Evolutionary conservation across 495 filamentous ascomycete genomes (phyloP), one percentile per base, ranked within the genome.

Genomic region (Lasiosphaeriaceae sp.): DNA sequence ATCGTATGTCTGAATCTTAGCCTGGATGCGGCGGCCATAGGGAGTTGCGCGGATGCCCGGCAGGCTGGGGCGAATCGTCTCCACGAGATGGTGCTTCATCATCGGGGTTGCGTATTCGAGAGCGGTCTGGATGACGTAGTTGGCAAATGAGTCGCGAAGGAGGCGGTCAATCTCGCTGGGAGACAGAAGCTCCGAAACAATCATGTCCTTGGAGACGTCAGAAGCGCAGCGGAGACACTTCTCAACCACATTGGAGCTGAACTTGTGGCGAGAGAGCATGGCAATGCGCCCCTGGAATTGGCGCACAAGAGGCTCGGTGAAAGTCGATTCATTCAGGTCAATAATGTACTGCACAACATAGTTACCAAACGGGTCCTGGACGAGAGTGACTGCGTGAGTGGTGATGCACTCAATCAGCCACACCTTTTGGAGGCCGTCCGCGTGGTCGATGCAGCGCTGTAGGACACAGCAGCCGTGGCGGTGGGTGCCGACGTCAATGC

Each of bases 261-360:
- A 98, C 73, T 98, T 98, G 72, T 97, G 95, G 74, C 90, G 94
- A 3, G 95, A 96, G 11, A 97, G 77, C 47, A 79, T 72, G 26
- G 82, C 72, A 62, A 97, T 85, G 61, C 88, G 83, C 55, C 86
- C 86, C 24, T 77, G 68, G 77, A 97, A 97, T 57, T 80, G 83
- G 23, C 78, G 73, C 52, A 94, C 92, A 11, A 97, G 74, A 1
- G 92, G 92, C 59, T 90, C 85, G 9, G 92, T 95, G 73, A 96
- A 96, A 55, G 73, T 75, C 2, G 83, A 71, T 66, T 97, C 90
- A 55, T 86, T 86, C 39, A 96, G 83, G 69, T 98, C 94, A 57
- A 98, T 84, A 65, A 98, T 96, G 71, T 98, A 98, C 74, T 98
- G 94, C 41, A 98, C 86, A 43, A 98, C 94, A 64, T 98, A 98